Base-by-base conservation (phyloP, 306 rosid genomes). In the Arachis stenosperma region DNA sequence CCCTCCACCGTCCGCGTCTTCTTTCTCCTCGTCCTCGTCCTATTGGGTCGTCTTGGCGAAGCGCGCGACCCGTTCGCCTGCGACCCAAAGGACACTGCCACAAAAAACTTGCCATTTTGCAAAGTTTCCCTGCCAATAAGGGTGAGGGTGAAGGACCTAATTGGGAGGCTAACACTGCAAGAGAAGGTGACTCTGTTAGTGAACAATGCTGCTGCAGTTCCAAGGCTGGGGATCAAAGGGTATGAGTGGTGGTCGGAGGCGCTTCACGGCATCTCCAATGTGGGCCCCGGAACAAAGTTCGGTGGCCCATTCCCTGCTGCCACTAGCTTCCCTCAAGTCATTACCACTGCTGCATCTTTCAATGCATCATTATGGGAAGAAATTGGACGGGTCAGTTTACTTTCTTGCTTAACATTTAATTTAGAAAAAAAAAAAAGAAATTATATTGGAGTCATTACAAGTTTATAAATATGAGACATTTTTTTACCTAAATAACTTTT, bases 221-320 rank as follows among this genome's bases (percentile, higher is more conserved):
- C 89, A 1, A 70, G 97, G 13, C 84, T 91, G 33, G 96, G 97
- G 10, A 87, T 91, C 41, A 79, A 78, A 75, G 91, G 89, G 2
- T 91, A 91, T 9, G 97, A 91, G 62, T 91, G 97, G 97, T 91
- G 97, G 97, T 89, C 97, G 4, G 97, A 91, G 77, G 97, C 92
- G 12, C 92, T 91, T 17, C 97, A 91, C 46, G 97, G 97, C 5
- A 90, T 91, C n/a, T 89, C 96, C 33, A 84, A 91, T 81, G 96
- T 87, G 65, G 97, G 97, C 0, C 97, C 97, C 6, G 97, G 97
- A 0, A 89, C 92, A 14, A 86, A 80, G 79, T 91, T 91, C 15
- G 84, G 75, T 14, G 88, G 86, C 48, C 76, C 60, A 50, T 91
- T 87, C 75, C 96, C 97, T 33, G 91, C 74, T 0, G 92, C 97